Evolutionary conservation across 163 green algal genomes (phyloP).

Genomic region (Scenedesmus sp.): DNA sequence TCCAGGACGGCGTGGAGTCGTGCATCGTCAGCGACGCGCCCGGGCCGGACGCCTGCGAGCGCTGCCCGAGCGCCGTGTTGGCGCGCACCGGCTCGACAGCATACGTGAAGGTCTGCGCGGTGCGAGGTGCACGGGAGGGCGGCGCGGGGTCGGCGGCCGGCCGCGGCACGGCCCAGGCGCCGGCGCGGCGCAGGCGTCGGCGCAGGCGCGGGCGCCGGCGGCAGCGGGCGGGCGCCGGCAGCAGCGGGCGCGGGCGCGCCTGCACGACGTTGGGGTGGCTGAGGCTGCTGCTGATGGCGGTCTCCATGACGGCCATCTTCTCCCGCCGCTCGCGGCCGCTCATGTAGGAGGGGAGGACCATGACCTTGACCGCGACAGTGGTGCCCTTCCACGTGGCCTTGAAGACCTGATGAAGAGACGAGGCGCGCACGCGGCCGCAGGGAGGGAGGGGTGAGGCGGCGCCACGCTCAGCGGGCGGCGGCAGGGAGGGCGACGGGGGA

Average conservation of each 20-base stretch:
- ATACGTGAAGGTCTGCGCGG: constrained; percentile 49
- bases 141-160: no score
- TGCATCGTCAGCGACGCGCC: constrained; percentile 16
- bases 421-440: no score
- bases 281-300: constrained; percentile 18
- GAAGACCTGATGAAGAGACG: constrained; percentile 54
- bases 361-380: constrained; percentile 62
- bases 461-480: no score
- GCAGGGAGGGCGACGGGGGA: no score
- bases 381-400: constrained; percentile 56
- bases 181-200: neutral
- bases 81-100: constrained; percentile 16
- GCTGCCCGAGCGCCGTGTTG: neutral
- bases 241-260: neutral
- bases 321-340: constrained; percentile 56
- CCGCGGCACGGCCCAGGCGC: no score
- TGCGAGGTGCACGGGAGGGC: no score
- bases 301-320: constrained; percentile 68
- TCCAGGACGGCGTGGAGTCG: constrained; percentile 17
- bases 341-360: constrained; percentile 61
- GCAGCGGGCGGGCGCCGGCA: no score
- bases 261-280: constrained; percentile 53
- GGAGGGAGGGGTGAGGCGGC: no score
- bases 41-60: neutral
- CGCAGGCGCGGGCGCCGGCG: neutral